Percentiles rank a stretch among this genome's conserved stretches.
Conservation (phyloP, 1,139 yeast genomes). For the Suhomyces taliae region DNA sequence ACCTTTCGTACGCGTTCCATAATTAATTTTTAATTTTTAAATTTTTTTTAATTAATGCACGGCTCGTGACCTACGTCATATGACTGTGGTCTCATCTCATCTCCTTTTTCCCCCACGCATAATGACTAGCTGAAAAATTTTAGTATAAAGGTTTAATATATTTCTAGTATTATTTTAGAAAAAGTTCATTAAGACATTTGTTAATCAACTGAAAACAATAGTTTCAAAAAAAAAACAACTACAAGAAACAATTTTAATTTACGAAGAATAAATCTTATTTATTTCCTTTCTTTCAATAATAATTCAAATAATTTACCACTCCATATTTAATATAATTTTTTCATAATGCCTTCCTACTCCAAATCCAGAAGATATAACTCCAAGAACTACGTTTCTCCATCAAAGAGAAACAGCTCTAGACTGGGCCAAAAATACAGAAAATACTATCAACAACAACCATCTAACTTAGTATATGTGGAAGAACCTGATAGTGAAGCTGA, state of each 20-base stretch:
- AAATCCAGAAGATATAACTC: slow-evolving; percentile 9
- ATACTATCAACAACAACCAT: slow-evolving; percentile 35
- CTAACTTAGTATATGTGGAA: slow-evolving; percentile 39
- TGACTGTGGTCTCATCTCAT: slow-evolving; percentile 7
- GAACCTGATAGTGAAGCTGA: slow-evolving; percentile 35
- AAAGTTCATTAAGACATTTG: slow-evolving; percentile 2
- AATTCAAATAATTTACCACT: too few species aligned
- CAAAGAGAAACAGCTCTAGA: slow-evolving; percentile 7
- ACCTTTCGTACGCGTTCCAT: slow-evolving; percentile 8
- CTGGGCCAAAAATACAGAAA: slow-evolving; percentile 25
- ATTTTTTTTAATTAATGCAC: background rate
- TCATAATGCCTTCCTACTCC: slow-evolving; percentile 11
- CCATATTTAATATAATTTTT: background rate
- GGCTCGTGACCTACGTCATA: slow-evolving; percentile 12
- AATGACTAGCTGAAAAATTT: slow-evolving; percentile 7
- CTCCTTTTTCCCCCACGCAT: slow-evolving; percentile 7
- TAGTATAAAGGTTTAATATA: slow-evolving; percentile 5
- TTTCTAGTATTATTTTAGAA: slow-evolving; percentile 1
- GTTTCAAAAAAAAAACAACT: too few species aligned
- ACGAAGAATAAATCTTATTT: background rate
- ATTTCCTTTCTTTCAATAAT: background rate
- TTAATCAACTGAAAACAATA: slow-evolving; percentile 2
- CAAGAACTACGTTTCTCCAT: slow-evolving; percentile 7
- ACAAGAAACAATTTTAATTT: background rate
- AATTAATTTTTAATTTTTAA: background rate